phyloP scores from a whole-genome alignment of 106 monocot genomes.

The Hemerocallis citrina region DNA sequence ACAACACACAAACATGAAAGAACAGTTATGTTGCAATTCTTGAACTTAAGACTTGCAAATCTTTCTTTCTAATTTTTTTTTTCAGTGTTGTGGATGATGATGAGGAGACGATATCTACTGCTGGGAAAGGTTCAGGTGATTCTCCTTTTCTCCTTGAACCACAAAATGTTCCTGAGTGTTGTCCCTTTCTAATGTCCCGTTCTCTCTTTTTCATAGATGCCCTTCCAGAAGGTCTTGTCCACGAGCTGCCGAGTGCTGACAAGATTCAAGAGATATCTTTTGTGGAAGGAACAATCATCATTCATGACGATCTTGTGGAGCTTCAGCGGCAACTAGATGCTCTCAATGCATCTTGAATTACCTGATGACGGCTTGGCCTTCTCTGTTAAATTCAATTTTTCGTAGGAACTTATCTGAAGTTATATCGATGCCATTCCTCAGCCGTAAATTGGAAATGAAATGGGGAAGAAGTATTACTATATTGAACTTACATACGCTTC shows the following conservation, averaged over 20 bases:
- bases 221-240: constrained; percentile 77
- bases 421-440: too few species aligned
- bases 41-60: too few species aligned
- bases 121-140: constrained; percentile 29
- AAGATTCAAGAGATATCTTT: constrained; percentile 23
- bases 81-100: constrained; percentile 79
- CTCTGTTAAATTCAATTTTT: too few species aligned
- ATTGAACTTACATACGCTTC: too few species aligned
- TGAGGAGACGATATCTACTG: constrained; percentile 17
- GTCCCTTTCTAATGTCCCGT: background rate
- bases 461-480: too few species aligned
- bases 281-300: background rate
- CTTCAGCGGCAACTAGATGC: constrained; percentile 83
- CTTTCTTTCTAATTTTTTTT: background rate
- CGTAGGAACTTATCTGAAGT: too few species aligned
- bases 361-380: background rate
- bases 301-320: constrained; percentile 69
- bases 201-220: constrained; percentile 24
- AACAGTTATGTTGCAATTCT: background rate
- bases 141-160: background rate
- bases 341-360: constrained; percentile 55
- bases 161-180: background rate
- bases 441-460: too few species aligned
- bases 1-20: too few species aligned
- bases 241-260: constrained; percentile 82